Percentiles rank a stretch among this genome's conserved stretches.
These are phyloP conservation scores for Scheffersomyces ergatensis DNA, from an alignment of 805 yeast genomes.

Conservation along the genomic window DNA sequence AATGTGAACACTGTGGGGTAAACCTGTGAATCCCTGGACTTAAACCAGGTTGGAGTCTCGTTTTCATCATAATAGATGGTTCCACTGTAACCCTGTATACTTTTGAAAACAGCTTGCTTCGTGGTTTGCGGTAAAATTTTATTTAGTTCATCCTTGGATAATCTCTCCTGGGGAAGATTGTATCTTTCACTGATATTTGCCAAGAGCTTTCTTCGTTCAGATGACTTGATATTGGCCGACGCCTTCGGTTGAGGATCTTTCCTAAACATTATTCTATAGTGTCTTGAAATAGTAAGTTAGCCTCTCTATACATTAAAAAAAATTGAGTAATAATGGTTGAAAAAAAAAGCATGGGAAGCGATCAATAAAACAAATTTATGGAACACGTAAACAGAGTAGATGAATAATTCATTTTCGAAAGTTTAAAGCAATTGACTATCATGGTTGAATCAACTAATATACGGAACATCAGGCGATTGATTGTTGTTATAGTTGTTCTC, in stretches of 20 bases:
- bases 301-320: too few relatives aligned
- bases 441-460: conserved; percentile 1
- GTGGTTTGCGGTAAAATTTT: conserved; percentile 50
- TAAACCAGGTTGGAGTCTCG: conserved; percentile 73
- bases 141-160: conserved; percentile 41
- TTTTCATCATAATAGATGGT: conserved; percentile 61
- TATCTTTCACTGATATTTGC: conserved; percentile 41
- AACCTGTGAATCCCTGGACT: conserved; percentile 49
- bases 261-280: conserved; percentile 45
- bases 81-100: conserved; percentile 53
- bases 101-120: conserved; percentile 62
- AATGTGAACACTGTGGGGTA: conserved; percentile 73
- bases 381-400: too few relatives aligned
- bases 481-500: conserved; percentile 10
- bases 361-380: too few relatives aligned
- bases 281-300: too few relatives aligned
- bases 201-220: conserved; percentile 66
- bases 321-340: too few relatives aligned
- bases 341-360: too few relatives aligned
- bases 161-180: conserved; percentile 32
- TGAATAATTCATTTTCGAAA: too few relatives aligned
- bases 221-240: conserved; percentile 73
- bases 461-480: conserved; percentile 6
- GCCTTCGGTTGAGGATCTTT: conserved; percentile 65
- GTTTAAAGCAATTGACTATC: too few relatives aligned